Evolutionary conservation across 75 land plant species (phyloP).

Genomic region (Pinus albicaulis): DNA sequence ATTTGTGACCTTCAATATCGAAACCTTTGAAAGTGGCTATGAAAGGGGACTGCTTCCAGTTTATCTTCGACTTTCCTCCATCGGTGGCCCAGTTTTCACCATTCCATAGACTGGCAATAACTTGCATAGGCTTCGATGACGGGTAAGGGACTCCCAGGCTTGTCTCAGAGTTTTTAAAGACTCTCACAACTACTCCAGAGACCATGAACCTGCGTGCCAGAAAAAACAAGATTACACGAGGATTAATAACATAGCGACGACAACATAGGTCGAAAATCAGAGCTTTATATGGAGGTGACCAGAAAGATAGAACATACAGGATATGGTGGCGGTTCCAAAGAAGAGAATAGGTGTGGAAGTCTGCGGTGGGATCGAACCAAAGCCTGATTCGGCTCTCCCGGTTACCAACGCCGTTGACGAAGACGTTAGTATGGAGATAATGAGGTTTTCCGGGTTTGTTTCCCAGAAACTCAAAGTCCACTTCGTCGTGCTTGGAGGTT

Average conservation of each 20-base stretch:
- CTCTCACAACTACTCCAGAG: conserved; percentile 11
- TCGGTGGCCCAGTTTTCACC: conserved; percentile 69
- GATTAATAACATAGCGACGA: too few relatives aligned
- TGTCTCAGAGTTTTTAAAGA: conserved; percentile 9
- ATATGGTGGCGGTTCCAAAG: conserved; percentile 13
- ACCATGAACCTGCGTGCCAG: conserved; percentile 6
- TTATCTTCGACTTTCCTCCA: conserved; percentile 41
- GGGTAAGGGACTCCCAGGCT: conserved; percentile 28
- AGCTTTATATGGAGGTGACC: too few relatives aligned
- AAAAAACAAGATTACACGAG: not conserved
- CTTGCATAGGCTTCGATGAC: conserved; percentile 31
- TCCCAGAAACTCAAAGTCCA: conserved; percentile 30
- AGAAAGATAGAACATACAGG: conserved; percentile 9
- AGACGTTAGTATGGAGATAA: conserved; percentile 18
- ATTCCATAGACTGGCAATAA: conserved; percentile 58
- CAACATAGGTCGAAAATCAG: too few relatives aligned
- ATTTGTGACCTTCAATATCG: conserved; percentile 13
- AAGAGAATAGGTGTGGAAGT: conserved; percentile 23
- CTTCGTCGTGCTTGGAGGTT: conserved; percentile 15
- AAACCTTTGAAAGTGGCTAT: conserved; percentile 32
- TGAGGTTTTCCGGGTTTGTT: conserved; percentile 17
- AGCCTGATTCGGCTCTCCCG: conserved; percentile 15
- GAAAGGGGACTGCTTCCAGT: conserved; percentile 62
- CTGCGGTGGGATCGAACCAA: conserved; percentile 23
- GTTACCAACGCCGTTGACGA: conserved; percentile 13